Conservation (phyloP, 441 rosid genomes). For the Eutrema salsugineum region DNA sequence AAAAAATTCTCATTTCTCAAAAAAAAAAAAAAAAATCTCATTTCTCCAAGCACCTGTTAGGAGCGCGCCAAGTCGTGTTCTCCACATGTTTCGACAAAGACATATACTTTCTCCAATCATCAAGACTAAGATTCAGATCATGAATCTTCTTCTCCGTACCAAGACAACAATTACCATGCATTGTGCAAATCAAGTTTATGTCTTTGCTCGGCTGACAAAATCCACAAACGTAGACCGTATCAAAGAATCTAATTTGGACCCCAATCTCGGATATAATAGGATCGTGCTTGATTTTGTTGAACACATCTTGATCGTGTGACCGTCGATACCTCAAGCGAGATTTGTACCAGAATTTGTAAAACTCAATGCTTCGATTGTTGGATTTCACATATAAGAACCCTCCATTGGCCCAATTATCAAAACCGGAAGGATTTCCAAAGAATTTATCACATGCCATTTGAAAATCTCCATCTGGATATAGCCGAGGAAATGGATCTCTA, state of each 20-base stretch:
- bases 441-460: slow-evolving; percentile 89
- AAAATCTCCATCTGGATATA: slow-evolving; percentile 75
- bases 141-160: slow-evolving; percentile 74
- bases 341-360: slow-evolving; percentile 85
- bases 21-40: no score
- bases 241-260: slow-evolving; percentile 70
- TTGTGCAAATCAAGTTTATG: slow-evolving; percentile 74
- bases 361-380: slow-evolving; percentile 69
- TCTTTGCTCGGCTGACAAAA: slow-evolving; percentile 89
- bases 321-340: slow-evolving; percentile 57
- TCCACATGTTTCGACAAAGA: slow-evolving; percentile 38
- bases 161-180: slow-evolving; percentile 92
- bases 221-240: slow-evolving; percentile 87
- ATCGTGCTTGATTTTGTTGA: slow-evolving; percentile 61
- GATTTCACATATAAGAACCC: slow-evolving; percentile 81
- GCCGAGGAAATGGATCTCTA: slow-evolving; percentile 84
- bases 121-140: slow-evolving; percentile 74
- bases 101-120: slow-evolving; percentile 74
- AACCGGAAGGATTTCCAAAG: slow-evolving; percentile 51
- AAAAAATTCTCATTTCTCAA: background rate
- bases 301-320: slow-evolving; percentile 83
- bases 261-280: slow-evolving; percentile 52
- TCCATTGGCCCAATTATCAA: slow-evolving; percentile 69
- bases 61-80: slow-evolving; percentile 66
- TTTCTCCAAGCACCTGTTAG: slow-evolving; percentile 29